phyloP scores from a whole-genome alignment of 2,329 filamentous ascomycete genomes.

The Pyrenophora teres region DNA sequence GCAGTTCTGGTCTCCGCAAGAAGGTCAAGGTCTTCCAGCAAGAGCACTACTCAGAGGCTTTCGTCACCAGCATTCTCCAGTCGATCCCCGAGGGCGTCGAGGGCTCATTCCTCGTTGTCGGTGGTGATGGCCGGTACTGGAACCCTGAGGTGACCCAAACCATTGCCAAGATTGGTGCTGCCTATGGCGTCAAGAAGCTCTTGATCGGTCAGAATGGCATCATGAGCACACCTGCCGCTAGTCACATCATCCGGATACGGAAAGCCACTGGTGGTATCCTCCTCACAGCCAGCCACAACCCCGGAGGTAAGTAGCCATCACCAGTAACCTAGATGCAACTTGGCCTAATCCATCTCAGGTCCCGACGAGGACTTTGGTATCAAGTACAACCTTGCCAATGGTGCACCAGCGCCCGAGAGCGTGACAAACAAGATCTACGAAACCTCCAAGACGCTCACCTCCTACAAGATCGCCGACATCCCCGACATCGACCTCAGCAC shows the following conservation, averaged over 20 bases:
- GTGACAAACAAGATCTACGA: constrained; percentile 99
- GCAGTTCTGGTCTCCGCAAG: constrained; percentile 94
- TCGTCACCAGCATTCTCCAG: constrained; percentile 89
- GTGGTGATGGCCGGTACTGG: constrained; percentile 95
- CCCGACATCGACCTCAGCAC: constrained; percentile 82
- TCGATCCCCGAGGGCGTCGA: constrained; percentile 94
- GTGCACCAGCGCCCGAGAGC: constrained; percentile 90
- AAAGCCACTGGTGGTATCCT: constrained; percentile 96
- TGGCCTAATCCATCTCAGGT: constrained; percentile 56
- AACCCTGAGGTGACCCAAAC: constrained; percentile 96
- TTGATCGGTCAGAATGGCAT: constrained; percentile 96
- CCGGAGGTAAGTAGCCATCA: constrained; percentile 71
- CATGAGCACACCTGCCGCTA: constrained; percentile 92
- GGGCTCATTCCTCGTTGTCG: constrained; percentile 90
- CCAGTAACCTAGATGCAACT: no score
- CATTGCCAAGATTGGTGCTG: constrained; percentile 95
- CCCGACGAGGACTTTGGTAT: constrained; percentile 97
- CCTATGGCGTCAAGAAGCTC: constrained; percentile 98
- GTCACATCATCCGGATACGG: constrained; percentile 91
- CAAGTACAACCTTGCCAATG: constrained; percentile 99
- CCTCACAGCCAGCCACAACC: constrained; percentile 96
- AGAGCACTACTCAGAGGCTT: constrained; percentile 93
- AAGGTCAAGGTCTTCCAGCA: constrained; percentile 98
- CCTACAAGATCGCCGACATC: constrained; percentile 90
- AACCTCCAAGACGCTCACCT: constrained; percentile 83